These are phyloP conservation scores for Xerocomellus chrysenteron DNA, from an alignment of 768 basidiomycete genomes.

Conservation along the genomic window DNA sequence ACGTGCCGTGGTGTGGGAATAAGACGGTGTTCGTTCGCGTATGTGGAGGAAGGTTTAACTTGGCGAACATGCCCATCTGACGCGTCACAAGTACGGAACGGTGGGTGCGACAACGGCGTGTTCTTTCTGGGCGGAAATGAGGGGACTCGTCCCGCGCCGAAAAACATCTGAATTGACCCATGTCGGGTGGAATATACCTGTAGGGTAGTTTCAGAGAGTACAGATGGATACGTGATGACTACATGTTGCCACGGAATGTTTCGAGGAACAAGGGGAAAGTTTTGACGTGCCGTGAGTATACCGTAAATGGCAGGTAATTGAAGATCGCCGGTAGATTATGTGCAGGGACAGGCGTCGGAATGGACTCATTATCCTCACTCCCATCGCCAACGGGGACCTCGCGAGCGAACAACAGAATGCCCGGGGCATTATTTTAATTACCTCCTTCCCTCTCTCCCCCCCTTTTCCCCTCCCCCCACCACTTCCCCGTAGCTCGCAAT, in stretches of 20 bases:
- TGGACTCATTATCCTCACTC: background rate
- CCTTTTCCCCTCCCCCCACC: background rate
- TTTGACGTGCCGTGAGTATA: slow-evolving; percentile 3
- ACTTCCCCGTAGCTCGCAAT: slow-evolving; percentile 28
- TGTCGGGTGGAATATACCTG: background rate
- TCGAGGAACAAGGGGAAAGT: slow-evolving; percentile 1
- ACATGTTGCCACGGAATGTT: slow-evolving; percentile 7
- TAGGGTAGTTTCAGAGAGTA: background rate
- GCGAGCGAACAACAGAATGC: slow-evolving; percentile 1
- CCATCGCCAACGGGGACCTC: background rate
- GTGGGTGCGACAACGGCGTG: slow-evolving; percentile 16
- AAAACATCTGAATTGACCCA: background rate
- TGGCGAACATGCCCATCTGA: slow-evolving; percentile 21
- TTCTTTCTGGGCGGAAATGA: slow-evolving; percentile 17
- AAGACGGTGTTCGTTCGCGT: slow-evolving; percentile 13
- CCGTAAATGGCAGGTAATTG: slow-evolving; percentile 17
- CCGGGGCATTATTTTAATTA: slow-evolving; percentile 14
- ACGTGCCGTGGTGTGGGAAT: slow-evolving; percentile 10
- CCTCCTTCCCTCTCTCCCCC: background rate
- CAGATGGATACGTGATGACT: background rate
- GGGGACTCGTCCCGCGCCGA: background rate
- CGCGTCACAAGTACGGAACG: slow-evolving; percentile 7
- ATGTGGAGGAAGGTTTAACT: background rate
- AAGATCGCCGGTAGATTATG: slow-evolving; percentile 20
- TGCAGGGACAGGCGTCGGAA: slow-evolving; percentile 9